A percentile compares a stretch with the other conserved stretches of the same genome.
Conservation (phyloP, 768 basidiomycete genomes). For the Kwoniella botswanensis region DNA sequence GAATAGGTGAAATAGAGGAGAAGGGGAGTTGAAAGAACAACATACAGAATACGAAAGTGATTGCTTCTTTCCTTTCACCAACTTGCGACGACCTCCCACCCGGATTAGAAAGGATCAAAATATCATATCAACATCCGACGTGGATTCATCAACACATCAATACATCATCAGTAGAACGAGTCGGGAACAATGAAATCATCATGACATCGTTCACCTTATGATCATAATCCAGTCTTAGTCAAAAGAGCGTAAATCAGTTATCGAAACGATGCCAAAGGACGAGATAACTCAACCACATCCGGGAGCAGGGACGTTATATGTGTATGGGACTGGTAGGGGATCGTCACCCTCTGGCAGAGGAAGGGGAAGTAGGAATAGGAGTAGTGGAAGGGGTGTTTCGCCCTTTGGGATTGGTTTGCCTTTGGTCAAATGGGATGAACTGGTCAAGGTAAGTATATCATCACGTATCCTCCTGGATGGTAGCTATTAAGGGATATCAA, state of each 20-base stretch:
- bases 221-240: background rate
- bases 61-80: no score
- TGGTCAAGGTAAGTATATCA: conserved; percentile 28
- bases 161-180: no score
- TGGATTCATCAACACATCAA: no score
- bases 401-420: background rate
- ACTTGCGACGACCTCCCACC: no score
- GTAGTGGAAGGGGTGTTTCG: conserved; percentile 8
- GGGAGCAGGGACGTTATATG: conserved; percentile 45
- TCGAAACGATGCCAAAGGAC: conserved; percentile 4
- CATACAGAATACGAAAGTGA: no score
- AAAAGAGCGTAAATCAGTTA: background rate
- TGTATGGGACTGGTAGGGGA: conserved; percentile 24
- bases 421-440: conserved; percentile 29
- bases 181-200: background rate
- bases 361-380: conserved; percentile 4
- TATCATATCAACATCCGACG: no score
- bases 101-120: no score
- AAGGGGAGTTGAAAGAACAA: no score
- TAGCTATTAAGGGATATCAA: no score
- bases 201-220: background rate
- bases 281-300: conserved; percentile 30
- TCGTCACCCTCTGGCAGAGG: conserved; percentile 12
- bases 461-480: no score
- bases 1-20: no score